A percentile compares a stretch with the other conserved stretches of the same genome.
These are phyloP conservation scores for Mortierella alpina DNA, from an alignment of 192 early-diverging fungal species.

Conservation along the genomic window DNA sequence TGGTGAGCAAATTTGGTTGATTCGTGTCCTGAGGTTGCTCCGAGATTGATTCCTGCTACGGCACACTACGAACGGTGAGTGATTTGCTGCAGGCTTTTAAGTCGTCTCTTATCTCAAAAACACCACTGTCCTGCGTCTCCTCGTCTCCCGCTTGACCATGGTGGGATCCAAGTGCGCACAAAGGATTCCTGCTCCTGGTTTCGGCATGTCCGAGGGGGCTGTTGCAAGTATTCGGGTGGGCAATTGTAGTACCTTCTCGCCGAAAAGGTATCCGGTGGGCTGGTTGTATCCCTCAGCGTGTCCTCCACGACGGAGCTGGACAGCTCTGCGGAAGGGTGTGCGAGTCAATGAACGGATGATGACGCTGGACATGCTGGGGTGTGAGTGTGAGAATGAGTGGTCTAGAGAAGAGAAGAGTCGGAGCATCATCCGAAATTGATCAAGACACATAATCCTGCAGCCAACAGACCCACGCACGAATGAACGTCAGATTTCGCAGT, in stretches of 20 bases:
- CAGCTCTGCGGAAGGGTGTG: slow-evolving; percentile 48
- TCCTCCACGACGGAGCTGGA: slow-evolving; percentile 68
- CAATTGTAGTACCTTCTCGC: slow-evolving; percentile 71
- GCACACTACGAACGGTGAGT: no score
- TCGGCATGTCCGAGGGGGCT: no score
- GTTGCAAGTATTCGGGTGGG: no score
- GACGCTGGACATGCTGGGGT: slow-evolving; percentile 40
- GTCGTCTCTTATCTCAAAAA: not conserved
- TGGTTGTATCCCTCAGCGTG: slow-evolving; percentile 71
- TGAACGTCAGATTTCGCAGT: not conserved
- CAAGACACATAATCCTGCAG: no score
- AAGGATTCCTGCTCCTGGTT: no score
- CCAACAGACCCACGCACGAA: not conserved
- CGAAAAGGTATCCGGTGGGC: slow-evolving; percentile 81
- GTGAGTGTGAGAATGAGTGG: not conserved
- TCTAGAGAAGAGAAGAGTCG: not conserved
- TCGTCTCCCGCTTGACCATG: not conserved
- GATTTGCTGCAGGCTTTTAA: no score
- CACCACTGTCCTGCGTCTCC: not conserved
- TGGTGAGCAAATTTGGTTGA: no score
- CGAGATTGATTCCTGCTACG: no score
- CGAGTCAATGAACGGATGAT: slow-evolving; percentile 60
- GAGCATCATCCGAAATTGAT: not conserved
- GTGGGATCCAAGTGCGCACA: no score
- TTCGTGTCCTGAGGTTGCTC: no score